phyloP scores from a whole-genome alignment of 768 basidiomycete genomes.

The Leccinum subgranulosum region DNA sequence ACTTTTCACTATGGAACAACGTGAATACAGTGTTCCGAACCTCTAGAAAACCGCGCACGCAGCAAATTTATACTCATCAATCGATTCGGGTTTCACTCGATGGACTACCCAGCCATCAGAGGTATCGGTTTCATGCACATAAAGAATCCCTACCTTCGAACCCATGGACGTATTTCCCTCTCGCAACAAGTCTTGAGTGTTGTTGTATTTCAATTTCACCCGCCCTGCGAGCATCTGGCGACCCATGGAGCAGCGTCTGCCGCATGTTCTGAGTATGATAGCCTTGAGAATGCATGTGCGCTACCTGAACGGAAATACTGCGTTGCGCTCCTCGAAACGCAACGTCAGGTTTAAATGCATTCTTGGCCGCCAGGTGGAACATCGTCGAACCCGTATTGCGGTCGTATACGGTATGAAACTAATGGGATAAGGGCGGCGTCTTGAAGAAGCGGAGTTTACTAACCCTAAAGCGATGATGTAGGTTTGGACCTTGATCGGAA shows the following conservation, averaged over 20 bases:
- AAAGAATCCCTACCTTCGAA: slow-evolving; percentile 60
- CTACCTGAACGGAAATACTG: slow-evolving; percentile 64
- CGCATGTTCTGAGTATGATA: slow-evolving; percentile 26
- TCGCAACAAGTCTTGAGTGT: slow-evolving; percentile 84
- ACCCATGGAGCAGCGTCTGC: slow-evolving; percentile 91
- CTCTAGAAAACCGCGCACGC: slow-evolving; percentile 53
- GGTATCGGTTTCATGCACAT: background rate
- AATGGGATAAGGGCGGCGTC: slow-evolving; percentile 6
- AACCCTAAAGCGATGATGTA: background rate
- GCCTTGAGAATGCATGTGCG: slow-evolving; percentile 18
- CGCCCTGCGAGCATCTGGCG: slow-evolving; percentile 80
- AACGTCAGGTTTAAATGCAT: slow-evolving; percentile 8
- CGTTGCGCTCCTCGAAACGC: slow-evolving; percentile 35
- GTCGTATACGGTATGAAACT: slow-evolving; percentile 4
- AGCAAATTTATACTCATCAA: slow-evolving; percentile 82
- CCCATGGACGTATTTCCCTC: slow-evolving; percentile 92
- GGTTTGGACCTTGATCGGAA: background rate
- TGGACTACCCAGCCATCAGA: slow-evolving; percentile 54
- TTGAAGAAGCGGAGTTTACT: slow-evolving; percentile 21
- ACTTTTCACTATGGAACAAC: slow-evolving; percentile 57
- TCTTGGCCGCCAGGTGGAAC: slow-evolving; percentile 21
- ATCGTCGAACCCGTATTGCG: slow-evolving; percentile 12
- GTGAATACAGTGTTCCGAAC: slow-evolving; percentile 1
- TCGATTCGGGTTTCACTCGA: slow-evolving; percentile 75
- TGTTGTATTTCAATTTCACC: slow-evolving; percentile 75